Evolutionary conservation across 805 yeast species (phyloP).

Genomic region (Zygotorulaspora chibaensis): DNA sequence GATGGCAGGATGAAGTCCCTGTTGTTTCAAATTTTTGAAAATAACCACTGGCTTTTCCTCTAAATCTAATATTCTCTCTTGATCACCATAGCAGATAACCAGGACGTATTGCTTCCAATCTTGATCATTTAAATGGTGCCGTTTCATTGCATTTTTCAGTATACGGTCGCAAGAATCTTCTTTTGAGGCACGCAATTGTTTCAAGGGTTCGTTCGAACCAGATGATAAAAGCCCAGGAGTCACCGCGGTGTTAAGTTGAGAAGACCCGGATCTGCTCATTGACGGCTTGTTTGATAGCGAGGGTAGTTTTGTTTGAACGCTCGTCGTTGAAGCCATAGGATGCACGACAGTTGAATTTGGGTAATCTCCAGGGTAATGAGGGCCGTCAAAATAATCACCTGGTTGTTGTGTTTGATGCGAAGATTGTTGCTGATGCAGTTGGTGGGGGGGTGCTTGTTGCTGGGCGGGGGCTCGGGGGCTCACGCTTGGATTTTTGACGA

Average conservation of each 20-base stretch:
- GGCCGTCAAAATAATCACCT: slow-evolving; percentile 22
- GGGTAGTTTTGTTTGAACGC: slow-evolving; percentile 8
- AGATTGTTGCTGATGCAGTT: slow-evolving; percentile 1
- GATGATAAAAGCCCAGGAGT: slow-evolving; percentile 10
- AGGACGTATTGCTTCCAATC: slow-evolving; percentile 89
- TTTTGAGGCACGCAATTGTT: slow-evolving; percentile 77
- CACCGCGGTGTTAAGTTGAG: slow-evolving; percentile 8
- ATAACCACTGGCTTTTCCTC: slow-evolving; percentile 86
- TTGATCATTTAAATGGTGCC: slow-evolving; percentile 69
- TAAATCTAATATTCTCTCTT: slow-evolving; percentile 74
- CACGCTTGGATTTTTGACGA: slow-evolving; percentile 20
- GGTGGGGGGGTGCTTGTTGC: background rate
- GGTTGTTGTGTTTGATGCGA: slow-evolving; percentile 11
- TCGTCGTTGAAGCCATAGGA: slow-evolving; percentile 9
- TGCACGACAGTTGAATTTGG: slow-evolving; percentile 3
- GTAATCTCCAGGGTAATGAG: slow-evolving; percentile 9
- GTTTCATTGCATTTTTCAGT: slow-evolving; percentile 79
- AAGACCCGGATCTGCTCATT: slow-evolving; percentile 8
- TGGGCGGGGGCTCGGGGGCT: slow-evolving; percentile 12
- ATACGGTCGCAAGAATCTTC: slow-evolving; percentile 90
- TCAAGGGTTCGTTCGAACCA: slow-evolving; percentile 58
- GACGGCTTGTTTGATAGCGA: slow-evolving; percentile 11
- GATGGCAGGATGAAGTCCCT: slow-evolving; percentile 84
- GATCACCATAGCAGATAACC: slow-evolving; percentile 86
- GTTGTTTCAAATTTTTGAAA: slow-evolving; percentile 77